Percentiles rank a stretch among this genome's conserved stretches.
Evolutionary conservation across 352 stramenopile genomes (phyloP).

Genomic region (Phytophthora lateralis): DNA sequence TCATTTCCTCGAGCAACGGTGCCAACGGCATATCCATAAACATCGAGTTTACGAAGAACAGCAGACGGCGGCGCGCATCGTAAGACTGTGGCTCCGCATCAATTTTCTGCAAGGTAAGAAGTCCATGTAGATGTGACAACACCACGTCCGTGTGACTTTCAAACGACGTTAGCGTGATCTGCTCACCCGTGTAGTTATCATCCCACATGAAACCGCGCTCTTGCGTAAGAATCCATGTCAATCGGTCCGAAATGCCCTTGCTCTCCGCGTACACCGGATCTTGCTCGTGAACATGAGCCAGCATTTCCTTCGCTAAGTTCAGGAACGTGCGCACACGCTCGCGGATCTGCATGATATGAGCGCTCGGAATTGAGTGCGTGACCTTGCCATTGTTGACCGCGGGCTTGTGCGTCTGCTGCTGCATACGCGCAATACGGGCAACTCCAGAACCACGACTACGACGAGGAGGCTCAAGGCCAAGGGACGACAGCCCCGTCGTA

Average conservation of each 20-base stretch:
- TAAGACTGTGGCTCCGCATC: constrained; percentile 97
- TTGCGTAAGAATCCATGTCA: constrained; percentile 96
- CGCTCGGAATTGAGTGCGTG: constrained; percentile 76
- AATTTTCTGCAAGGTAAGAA: constrained; percentile 96
- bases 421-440: constrained; percentile 80
- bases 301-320: constrained; percentile 91
- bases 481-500: constrained; percentile 82
- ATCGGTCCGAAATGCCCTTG: constrained; percentile 92
- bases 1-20: constrained; percentile 97
- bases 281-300: constrained; percentile 76
- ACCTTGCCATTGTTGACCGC: constrained; percentile 54
- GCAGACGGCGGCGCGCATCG: constrained; percentile 94
- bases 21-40: constrained; percentile 99
- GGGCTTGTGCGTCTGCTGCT: constrained; percentile 75
- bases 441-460: constrained; percentile 83
- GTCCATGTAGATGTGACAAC: constrained; percentile 91
- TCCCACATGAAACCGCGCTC: constrained; percentile 99
- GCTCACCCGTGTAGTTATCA: constrained; percentile 96
- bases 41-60: constrained; percentile 99
- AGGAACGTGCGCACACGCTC: constrained; percentile 95
- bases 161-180: constrained; percentile 90
- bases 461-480: constrained; percentile 75
- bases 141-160: constrained; percentile 83
- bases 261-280: constrained; percentile 86
- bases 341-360: constrained; percentile 91